Base-by-base conservation (phyloP, 2,329 filamentous ascomycete species). In the Cordyceps tenuipes region DNA sequence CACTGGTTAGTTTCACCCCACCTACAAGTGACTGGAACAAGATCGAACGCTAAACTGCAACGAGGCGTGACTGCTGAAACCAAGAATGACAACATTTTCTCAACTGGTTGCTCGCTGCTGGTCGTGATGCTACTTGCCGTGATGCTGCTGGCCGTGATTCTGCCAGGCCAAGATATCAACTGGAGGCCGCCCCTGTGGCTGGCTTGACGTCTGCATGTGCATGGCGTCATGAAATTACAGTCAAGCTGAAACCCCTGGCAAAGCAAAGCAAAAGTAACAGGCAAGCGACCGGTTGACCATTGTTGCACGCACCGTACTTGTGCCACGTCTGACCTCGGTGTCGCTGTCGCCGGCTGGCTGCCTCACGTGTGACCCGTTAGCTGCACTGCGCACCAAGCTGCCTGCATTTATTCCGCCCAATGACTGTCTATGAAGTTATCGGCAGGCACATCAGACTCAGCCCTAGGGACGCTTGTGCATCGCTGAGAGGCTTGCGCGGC, bases 11-110 rank as follows among this genome's bases (percentile, higher is more conserved):
- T 50, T 39, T 41, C 31, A 49, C 46, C 31, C 55, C 55, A 57
- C 55, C 46, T 23, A 31, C 57, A 50, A 19, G 29, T 52, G 17
- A 23, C 36, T 56, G 52, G 34, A 13, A 36, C 51, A 56, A 54
- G 59, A 60, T 60, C 52, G 51, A 12, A 46, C 46, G 52, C 59
- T 56, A 60, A 23, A 26, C 49, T 59, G 29, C 12, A 59, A 59
- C 46, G 7, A 47, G 49, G 26, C 19, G 19, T 41, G 36, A 39
- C 47, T 52, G 21, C 21, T 49, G 21, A 49, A 49, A 31, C 34
- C 12, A 36, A 6, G 12, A 5, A 29, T n/a, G 15, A 19, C 43
- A 44, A 23, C 23, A 17, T 36, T 36, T 34, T 5, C 17, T 34
- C 46, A 9, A 31, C 41, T 41, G 15, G 8, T 23, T 48, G 54